These are phyloP conservation scores for Leishmania tarentolae DNA, from an alignment of 208 protist genomes.

Conservation along the genomic window DNA sequence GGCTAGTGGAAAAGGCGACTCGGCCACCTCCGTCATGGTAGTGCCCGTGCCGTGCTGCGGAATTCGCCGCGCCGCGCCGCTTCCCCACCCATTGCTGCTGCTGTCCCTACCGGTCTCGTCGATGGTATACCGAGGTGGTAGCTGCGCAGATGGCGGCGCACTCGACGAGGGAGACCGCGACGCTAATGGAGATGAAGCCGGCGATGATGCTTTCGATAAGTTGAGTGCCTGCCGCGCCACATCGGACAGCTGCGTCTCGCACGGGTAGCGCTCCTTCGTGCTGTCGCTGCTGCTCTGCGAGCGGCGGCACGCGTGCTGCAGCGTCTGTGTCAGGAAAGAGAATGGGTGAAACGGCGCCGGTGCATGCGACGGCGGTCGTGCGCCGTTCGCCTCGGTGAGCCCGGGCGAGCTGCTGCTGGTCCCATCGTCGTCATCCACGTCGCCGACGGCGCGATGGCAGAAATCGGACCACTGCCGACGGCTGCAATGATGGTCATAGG, in stretches of 20 bases:
- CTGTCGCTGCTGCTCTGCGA: not conserved
- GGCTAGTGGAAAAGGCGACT: not conserved
- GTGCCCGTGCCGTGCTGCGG: not conserved
- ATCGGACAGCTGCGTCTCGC: not conserved
- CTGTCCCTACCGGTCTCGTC: not conserved
- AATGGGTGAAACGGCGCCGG: not conserved
- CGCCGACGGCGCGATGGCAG: not conserved
- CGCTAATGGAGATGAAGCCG: not conserved
- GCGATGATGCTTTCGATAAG: not conserved
- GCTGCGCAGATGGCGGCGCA: not conserved
- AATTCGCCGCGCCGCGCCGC: not conserved
- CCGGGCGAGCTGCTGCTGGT: not conserved
- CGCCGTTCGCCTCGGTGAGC: not conserved
- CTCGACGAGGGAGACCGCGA: not conserved
- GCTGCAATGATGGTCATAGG: not conserved
- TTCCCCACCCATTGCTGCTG: not conserved
- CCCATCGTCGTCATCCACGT: not conserved
- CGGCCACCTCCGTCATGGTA: not conserved
- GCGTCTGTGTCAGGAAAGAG: not conserved
- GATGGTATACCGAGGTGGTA: not conserved
- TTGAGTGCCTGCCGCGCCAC: not conserved
- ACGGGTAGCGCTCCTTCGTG: not conserved
- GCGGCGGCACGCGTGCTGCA: not conserved
- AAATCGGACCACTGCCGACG: not conserved
- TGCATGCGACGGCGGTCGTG: slow-evolving; percentile 22